Percentiles rank a stretch among this genome's conserved stretches.
These are phyloP conservation scores for Parsonsia alboflavescens DNA, from an alignment of 257 asterid species.

Conservation along the genomic window DNA sequence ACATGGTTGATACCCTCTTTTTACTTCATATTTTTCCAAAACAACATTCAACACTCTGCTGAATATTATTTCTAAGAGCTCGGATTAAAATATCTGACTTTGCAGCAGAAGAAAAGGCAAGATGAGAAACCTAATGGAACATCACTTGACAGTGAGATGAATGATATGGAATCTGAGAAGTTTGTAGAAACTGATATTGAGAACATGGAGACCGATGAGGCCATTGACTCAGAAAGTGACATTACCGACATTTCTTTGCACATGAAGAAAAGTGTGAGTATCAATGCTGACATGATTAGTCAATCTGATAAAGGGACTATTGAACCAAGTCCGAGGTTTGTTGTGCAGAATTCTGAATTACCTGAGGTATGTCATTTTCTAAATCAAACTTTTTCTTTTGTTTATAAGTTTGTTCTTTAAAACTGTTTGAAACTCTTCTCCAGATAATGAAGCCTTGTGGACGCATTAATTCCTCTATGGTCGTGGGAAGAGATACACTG, in stretches of 20 bases:
- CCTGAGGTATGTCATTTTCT: conserved; percentile 58
- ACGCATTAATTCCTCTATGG: conserved; percentile 86
- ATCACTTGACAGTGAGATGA: conserved; percentile 33
- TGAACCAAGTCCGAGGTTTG: conserved; percentile 37
- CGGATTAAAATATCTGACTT: conserved; percentile 7
- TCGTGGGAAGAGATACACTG: conserved; percentile 76
- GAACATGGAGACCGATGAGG: conserved; percentile 46
- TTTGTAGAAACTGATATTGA: conserved; percentile 41
- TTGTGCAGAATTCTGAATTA: conserved; percentile 58
- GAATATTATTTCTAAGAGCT: neutral
- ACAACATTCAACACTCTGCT: conserved; percentile 6
- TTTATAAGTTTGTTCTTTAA: conserved; percentile 11
- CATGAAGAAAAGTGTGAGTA: conserved; percentile 42
- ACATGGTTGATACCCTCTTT: neutral
- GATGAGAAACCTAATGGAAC: conserved; percentile 33
- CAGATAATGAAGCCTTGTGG: conserved; percentile 97
- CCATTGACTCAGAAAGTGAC: conserved; percentile 37
- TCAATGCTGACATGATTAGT: conserved; percentile 32
- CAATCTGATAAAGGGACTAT: conserved; percentile 25
- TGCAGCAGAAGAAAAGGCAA: conserved; percentile 60
- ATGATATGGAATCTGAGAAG: conserved; percentile 31
- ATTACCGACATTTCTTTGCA: conserved; percentile 46
- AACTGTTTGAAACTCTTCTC: conserved; percentile 17
- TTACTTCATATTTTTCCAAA: neutral
- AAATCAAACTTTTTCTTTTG: conserved; percentile 3